Evolutionary conservation across 192 early-diverging fungal species (phyloP), one percentile per base, ranked within the genome.

Genomic region (Phlyctochytrium arcticum): DNA sequence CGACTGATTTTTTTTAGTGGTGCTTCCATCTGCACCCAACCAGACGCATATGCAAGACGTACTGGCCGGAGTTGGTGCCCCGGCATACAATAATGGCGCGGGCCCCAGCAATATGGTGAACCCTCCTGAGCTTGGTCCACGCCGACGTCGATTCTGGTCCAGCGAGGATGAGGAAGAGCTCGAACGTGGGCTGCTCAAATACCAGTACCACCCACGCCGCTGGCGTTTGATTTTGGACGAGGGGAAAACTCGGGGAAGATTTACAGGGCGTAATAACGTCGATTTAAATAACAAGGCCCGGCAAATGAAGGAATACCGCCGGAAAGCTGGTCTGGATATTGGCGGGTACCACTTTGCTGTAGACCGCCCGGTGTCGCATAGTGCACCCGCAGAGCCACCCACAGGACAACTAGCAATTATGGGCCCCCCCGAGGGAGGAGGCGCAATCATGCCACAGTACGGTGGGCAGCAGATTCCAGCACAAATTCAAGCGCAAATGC

Each of bases 221-320:
- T 66, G 64, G 64, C 53, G 54, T 5, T 7, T 57, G 54, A 66
- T 66, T 21, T 35, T 66, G 36, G 42, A 66, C 29, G 54, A 66
- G 7, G 64, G 64, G 1, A 23, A 17, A 6, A 54, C 64, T 21
- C 10, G 32, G 21, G 64, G 64, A 27, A 30, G 36, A 23, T 66
- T 66, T 33, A 29, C 15, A 26, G 64, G 54, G 2, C 64, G 64
- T n/a, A 54, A 17, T 26, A 66, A 66, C 27, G 64, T 66, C 6
- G 54, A 57, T 39, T 49, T 66, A 26, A 66, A 66, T 27, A 49
- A 66, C 34, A 66, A 66, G 39, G 64, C 64, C 19, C 51, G 64
- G 15, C 64, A 66, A 49, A 66, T 66, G 64, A 66, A 48, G 64
- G 39, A 56, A 30, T 36, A 35, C 12, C 17, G 64, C 5, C 8